A percentile compares a stretch with the other conserved stretches of the same genome.
These are phyloP conservation scores for Phialocephala subalpina DNA, from an alignment of 2,329 filamentous ascomycete species.

Conservation along the genomic window DNA sequence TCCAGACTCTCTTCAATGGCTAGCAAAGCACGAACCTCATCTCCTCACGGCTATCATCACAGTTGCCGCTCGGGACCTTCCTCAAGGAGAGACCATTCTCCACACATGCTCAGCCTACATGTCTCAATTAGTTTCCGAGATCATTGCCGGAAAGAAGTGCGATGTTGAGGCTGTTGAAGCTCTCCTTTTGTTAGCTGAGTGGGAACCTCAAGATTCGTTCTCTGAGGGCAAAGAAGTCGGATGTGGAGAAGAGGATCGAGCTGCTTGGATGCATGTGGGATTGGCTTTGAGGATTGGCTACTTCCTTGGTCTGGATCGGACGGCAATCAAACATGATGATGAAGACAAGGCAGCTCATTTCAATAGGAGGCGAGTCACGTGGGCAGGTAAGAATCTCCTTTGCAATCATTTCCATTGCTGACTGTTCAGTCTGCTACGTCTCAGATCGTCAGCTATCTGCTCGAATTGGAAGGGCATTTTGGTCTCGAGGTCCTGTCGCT, in stretches of 20 bases:
- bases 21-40: constrained; percentile 67
- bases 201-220: constrained; percentile 52
- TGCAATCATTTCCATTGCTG: constrained; percentile 13
- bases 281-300: constrained; percentile 74
- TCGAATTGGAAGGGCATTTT: constrained; percentile 74
- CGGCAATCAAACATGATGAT: constrained; percentile 67
- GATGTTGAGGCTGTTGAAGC: constrained; percentile 76
- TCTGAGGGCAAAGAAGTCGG: constrained; percentile 62
- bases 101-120: constrained; percentile 72
- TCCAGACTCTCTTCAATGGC: constrained; percentile 58
- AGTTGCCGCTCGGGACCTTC: constrained; percentile 74
- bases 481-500: constrained; percentile 75
- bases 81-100: constrained; percentile 67
- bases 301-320: constrained; percentile 73
- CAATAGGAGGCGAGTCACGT: constrained; percentile 69
- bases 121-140: constrained; percentile 70
- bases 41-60: constrained; percentile 73
- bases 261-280: constrained; percentile 79
- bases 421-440: constrained; percentile 60
- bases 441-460: constrained; percentile 71
- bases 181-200: constrained; percentile 72
- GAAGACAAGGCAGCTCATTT: constrained; percentile 64
- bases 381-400: constrained; percentile 60
- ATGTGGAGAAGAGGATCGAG: constrained; percentile 75
- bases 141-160: constrained; percentile 70